Evolutionary conservation across 495 filamentous ascomycete genomes (phyloP).

Genomic region (Penicillium taxi): DNA sequence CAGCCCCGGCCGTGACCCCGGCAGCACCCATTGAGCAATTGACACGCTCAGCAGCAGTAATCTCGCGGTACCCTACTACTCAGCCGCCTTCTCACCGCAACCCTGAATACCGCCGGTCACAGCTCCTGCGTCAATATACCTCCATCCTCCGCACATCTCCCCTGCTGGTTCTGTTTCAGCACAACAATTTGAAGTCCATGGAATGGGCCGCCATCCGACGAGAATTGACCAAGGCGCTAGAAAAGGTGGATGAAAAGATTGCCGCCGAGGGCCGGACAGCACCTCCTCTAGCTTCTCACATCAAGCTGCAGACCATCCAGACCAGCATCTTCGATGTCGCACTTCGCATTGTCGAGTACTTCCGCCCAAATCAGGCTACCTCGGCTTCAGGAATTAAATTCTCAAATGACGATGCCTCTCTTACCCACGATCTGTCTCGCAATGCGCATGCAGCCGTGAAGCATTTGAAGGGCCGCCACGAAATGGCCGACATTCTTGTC

Average conservation of each 20-base stretch:
- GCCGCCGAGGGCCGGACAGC: conserved; percentile 37
- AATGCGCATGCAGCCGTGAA: conserved; percentile 54
- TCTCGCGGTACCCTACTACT: conserved; percentile 53
- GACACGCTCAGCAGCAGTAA: conserved; percentile 45
- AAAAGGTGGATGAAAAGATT: conserved; percentile 54
- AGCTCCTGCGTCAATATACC: conserved; percentile 88
- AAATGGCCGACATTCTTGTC: conserved; percentile 66
- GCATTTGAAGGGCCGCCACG: conserved; percentile 46
- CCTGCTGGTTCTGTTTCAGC: conserved; percentile 87
- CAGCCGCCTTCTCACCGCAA: conserved; percentile 86
- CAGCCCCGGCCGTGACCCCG: conserved; percentile 42
- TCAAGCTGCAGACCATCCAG: conserved; percentile 74
- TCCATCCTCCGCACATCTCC: conserved; percentile 85
- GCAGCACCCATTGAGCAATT: conserved; percentile 44
- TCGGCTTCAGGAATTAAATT: conserved; percentile 18
- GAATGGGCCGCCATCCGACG: conserved; percentile 86
- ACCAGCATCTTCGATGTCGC: conserved; percentile 84
- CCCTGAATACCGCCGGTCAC: conserved; percentile 83
- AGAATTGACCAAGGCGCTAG: conserved; percentile 63
- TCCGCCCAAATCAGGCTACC: conserved; percentile 48
- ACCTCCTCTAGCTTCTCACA: conserved; percentile 42
- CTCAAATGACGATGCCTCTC: conserved; percentile 38
- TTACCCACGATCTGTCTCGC: conserved; percentile 70
- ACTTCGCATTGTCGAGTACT: conserved; percentile 78
- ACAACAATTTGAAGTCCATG: conserved; percentile 82